Evolutionary conservation across 495 filamentous ascomycete species (phyloP), one percentile per base, ranked within the genome.

Genomic region (Thermochaetoides thermophila): DNA sequence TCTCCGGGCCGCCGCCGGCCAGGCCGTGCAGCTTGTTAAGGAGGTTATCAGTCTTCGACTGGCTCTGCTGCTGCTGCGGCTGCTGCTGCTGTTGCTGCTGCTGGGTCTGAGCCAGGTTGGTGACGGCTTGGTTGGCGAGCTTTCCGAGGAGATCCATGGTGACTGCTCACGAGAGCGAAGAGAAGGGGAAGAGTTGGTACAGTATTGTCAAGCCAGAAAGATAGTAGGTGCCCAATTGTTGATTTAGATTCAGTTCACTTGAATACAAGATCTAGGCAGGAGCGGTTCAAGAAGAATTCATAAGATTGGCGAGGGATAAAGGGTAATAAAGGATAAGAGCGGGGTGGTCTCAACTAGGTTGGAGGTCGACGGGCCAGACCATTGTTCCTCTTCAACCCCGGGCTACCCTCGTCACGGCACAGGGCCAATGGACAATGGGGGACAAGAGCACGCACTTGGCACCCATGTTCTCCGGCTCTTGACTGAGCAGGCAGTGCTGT

Each of bases 1-100:
- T 66, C 44, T 69, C 59, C 29, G 50, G 58, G 21, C 78, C 76
- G 26, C 78, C 78, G 17, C 78, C 78, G 17, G 69, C 70, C 29
- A 68, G 56, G 18, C 49, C 33, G 53, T 81, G 75, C 18, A 80
- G 24, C 47, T 76, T 73, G 36, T 66, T 64, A 31, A 75, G 43
- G 46, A 76, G 54, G 30, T 40, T 33, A 23, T 38, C 26, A 14
- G 38, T 35, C n/a, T 40, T 32, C 0, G 44, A 29, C 12, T 45
- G 28, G 26, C 43, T 22, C 32, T 50, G 39, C 12, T 41, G 35
- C n/a, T 35, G 32, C 34, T 33, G 35, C 21, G 45, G 35, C 24
- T 40, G 21, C 14, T 44, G 35, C 13, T 40, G 13, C n/a, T 43
- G 31, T 5, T 40, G 29, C 14, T 43, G 43, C 9, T 45, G 31